Conservation (phyloP, 1,284 basidiomycete species). For the Melampsora americana region DNA sequence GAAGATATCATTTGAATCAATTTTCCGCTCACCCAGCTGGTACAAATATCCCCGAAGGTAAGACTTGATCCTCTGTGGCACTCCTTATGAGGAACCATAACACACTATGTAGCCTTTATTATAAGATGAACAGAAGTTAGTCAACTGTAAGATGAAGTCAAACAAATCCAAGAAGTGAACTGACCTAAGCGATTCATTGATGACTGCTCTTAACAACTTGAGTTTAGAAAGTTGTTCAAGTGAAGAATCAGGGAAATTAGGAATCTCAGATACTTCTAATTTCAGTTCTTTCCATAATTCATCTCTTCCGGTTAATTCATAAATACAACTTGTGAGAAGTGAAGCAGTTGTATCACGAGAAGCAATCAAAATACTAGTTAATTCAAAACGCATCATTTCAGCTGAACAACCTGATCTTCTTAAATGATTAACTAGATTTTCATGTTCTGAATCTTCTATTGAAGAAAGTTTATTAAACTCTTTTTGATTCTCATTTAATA, state of each 20-base stretch:
- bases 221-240: conserved; percentile 25
- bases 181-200: conserved; percentile 64
- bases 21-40: conserved; percentile 25
- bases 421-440: conserved; percentile 39
- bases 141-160: not conserved
- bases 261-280: no score
- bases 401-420: conserved; percentile 24
- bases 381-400: conserved; percentile 64
- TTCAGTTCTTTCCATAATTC: conserved; percentile 65
- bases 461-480: not conserved
- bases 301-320: conserved; percentile 61
- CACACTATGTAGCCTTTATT: conserved; percentile 64
- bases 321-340: conserved; percentile 64
- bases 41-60: conserved; percentile 51
- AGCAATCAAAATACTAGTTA: conserved; percentile 69
- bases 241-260: conserved; percentile 57
- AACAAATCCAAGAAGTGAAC: not conserved
- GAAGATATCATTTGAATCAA: not conserved
- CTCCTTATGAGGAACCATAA: conserved; percentile 66
- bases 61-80: conserved; percentile 54
- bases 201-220: conserved; percentile 64
- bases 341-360: conserved; percentile 67
- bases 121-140: not conserved
- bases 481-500: not conserved
- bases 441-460: not conserved